Evolutionary conservation across 352 stramenopile genomes (phyloP), one percentile per base, ranked within the genome.

Genomic region (Globisporangium megalacanthum): DNA sequence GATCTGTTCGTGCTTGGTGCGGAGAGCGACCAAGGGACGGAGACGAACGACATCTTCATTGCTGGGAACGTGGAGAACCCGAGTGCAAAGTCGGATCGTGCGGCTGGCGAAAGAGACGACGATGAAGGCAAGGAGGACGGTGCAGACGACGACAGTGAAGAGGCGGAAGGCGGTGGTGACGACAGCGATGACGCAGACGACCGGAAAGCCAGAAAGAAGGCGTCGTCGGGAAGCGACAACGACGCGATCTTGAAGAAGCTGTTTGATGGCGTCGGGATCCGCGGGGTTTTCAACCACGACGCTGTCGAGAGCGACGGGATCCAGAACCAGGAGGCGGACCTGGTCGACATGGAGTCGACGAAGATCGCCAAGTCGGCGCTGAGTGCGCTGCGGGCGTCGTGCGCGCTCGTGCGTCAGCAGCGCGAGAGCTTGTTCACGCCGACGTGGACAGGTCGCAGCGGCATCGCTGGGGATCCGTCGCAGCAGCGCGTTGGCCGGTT

Each of bases 211-310:
- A 37, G 47, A 8, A 52, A 51, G 6, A 56, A 51, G n/a, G 53
- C 54, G 4, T 59, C 25, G 1, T 64, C 59, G 7, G 64, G 57
- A 20, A 74, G 69, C 13, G 81, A 96, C 47, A 96, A 97, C 56
- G 80, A 89, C 33, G 80, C 90, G 37, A 94, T 96, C 7, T 64
- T 98, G 41, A 83, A 91, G 60, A 74, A 89, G 35, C 79, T 98
- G 3, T 95, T 98, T 63, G 91, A 95, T 54, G 93, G 84, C 35
- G 90, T 88, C 13, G 68, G 79, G n/a, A 72, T 98, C n/a, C 86
- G 84, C 25, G 91, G 87, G 6, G 86, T 98, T n/a, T 98, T 98
- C 75, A 94, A 98, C 65, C 95, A 98, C 61, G 90, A 97, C 49
- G 85, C 88, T 22, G 84, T 98, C 20, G 94, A 98, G 61, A 84